These are phyloP conservation scores for Penicillium palitans DNA, from an alignment of 2,329 filamentous ascomycete species.

Conservation along the genomic window DNA sequence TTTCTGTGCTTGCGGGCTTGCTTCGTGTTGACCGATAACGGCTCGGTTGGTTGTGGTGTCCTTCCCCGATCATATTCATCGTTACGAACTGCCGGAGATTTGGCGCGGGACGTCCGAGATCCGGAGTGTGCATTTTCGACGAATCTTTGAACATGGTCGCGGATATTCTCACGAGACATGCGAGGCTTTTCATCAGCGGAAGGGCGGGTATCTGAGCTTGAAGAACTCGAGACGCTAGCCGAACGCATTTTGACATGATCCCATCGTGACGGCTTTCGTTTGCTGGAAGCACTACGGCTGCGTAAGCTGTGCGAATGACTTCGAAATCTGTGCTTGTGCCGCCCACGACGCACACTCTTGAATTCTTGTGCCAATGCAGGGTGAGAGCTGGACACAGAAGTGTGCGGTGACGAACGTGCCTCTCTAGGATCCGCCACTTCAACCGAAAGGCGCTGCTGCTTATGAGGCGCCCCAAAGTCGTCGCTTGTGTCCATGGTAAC, in stretches of 20 bases:
- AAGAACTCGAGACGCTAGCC: conserved; percentile 57
- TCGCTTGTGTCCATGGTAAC: conserved; percentile 17
- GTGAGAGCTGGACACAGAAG: conserved; percentile 45
- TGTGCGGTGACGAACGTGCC: conserved; percentile 26
- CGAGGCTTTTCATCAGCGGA: conserved; percentile 13
- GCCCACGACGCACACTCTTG: conserved; percentile 55
- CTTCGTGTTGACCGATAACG: conserved; percentile 11
- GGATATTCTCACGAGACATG: conserved; percentile 6
- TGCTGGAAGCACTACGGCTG: conserved; percentile 53
- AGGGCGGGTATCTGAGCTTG: conserved; percentile 44
- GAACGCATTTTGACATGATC: conserved; percentile 56
- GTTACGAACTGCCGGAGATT: conserved; percentile 3
- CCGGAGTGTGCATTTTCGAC: conserved; percentile 7
- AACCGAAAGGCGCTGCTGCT: conserved; percentile 25
- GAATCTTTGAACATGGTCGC: conserved; percentile 11
- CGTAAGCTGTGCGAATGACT: conserved; percentile 58
- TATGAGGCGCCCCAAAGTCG: conserved; percentile 9
- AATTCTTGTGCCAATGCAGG: conserved; percentile 39
- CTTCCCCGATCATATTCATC: conserved; percentile 1
- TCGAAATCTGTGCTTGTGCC: conserved; percentile 62
- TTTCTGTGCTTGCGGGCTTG: conserved; percentile 49
- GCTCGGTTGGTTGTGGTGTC: conserved; percentile 8
- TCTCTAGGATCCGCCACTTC: conserved; percentile 19
- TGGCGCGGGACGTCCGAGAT: conserved; percentile 11
- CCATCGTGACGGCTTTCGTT: conserved; percentile 54